Evolutionary conservation across 2,329 filamentous ascomycete species (phyloP), one percentile per base, ranked within the genome.

Genomic region (Niveomyces coronatus): DNA sequence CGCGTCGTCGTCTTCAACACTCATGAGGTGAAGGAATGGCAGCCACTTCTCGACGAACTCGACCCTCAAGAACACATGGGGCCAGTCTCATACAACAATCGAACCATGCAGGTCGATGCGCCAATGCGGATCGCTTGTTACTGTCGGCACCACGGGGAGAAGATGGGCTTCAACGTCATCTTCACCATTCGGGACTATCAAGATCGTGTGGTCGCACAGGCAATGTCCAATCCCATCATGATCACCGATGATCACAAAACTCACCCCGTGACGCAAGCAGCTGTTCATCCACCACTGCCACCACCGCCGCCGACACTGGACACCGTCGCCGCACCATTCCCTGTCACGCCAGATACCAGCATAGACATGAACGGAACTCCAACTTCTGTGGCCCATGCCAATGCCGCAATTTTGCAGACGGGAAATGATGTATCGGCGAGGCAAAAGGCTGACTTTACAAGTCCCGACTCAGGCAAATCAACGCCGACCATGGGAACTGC

Each of bases 181-280:
- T 94, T 96, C 60, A 96, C 89, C 1, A 71, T 98, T 52, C 94
- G 88, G 54, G 85, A 95, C 58, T 76, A 76, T 53, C 65, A 76
- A 45, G 83, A 80, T 49, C 77, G 78, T 31, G 65, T 94, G 22
- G 65, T 96, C 30, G 84, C 86, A 6, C 89, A 98, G 60, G 77
- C 79, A 37, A 81, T 94, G 47, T 86, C 85, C 15, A 79, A 82
- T 39, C 84, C 86, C 1, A 94, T 96, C 47, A 89, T 95, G 74
- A 95, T 96, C 46, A 96, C 91, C 1, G 89, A 98, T 55, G 89
- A 98, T 53, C 89, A 96, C 65, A 96, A 96, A 64, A 94, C 86
- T 7, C 82, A 85, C 49, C 53, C 55, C 4, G 53, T 54, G 41
- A 47, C 55, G 5, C 51, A 56, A 23, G 33, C 49, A 5, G 42